Evolutionary conservation across 1,139 yeast genomes (phyloP).

Genomic region (Blastobotrys malaysiensis): DNA sequence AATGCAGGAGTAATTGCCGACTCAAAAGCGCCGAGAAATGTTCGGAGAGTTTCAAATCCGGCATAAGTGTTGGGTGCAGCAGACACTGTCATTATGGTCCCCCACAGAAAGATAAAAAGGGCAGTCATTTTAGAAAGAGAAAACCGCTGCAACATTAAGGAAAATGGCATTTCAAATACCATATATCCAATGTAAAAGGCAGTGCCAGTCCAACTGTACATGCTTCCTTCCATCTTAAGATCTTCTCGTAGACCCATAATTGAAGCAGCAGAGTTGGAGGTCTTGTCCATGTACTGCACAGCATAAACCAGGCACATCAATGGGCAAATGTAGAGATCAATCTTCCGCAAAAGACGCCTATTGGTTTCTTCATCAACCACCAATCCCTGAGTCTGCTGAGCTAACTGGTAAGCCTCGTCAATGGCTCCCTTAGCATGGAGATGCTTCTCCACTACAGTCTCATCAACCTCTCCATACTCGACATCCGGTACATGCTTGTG

Average conservation of each 20-base stretch:
- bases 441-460: not conserved
- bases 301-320: slow-evolving; percentile 7
- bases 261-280: slow-evolving; percentile 55
- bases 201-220: slow-evolving; percentile 40
- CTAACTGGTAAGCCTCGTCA: slow-evolving; percentile 18
- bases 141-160: slow-evolving; percentile 44
- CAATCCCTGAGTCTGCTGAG: slow-evolving; percentile 18
- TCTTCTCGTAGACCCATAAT: slow-evolving; percentile 34
- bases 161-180: slow-evolving; percentile 48
- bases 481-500: not conserved
- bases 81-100: slow-evolving; percentile 41
- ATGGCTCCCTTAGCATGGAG: slow-evolving; percentile 5
- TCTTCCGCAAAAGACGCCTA: slow-evolving; percentile 9
- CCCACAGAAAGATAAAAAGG: slow-evolving; percentile 45
- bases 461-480: not conserved
- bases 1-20: slow-evolving; percentile 53
- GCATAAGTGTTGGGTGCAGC: slow-evolving; percentile 52
- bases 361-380: slow-evolving; percentile 23
- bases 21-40: slow-evolving; percentile 55
- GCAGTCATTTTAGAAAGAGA: slow-evolving; percentile 52
- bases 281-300: slow-evolving; percentile 11
- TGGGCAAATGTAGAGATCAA: slow-evolving; percentile 10
- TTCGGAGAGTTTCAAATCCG: slow-evolving; percentile 50
- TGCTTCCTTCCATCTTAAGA: slow-evolving; percentile 10
- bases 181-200: slow-evolving; percentile 50